Conservation (phyloP, 2,329 filamentous ascomycete genomes). For the Cordyceps javanica region DNA sequence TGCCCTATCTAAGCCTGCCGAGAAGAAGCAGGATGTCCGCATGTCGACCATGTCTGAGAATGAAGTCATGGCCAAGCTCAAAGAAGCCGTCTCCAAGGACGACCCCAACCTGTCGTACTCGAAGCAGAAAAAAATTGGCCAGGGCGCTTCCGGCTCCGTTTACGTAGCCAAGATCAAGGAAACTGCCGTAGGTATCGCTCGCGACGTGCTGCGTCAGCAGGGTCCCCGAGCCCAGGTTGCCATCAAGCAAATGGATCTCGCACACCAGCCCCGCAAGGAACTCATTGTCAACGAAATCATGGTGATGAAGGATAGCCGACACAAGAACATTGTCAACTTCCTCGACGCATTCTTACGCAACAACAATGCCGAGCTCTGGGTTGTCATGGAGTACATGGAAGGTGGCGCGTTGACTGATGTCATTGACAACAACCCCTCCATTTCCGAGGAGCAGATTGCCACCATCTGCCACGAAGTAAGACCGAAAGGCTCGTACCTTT, state of each 20-base stretch:
- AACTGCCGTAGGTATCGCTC: slow-evolving; percentile 76
- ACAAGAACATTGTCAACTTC: slow-evolving; percentile 98
- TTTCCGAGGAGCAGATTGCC: slow-evolving; percentile 94
- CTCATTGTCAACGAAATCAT: slow-evolving; percentile 99
- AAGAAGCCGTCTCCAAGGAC: slow-evolving; percentile 91
- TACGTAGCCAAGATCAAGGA: slow-evolving; percentile 97
- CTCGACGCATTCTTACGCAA: slow-evolving; percentile 94
- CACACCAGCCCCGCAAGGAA: slow-evolving; percentile 94
- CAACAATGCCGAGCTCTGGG: slow-evolving; percentile 93
- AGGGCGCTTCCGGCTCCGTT: slow-evolving; percentile 94
- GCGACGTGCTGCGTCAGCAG: slow-evolving; percentile 70
- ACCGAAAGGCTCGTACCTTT: slow-evolving; percentile 10
- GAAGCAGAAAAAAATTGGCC: slow-evolving; percentile 99
- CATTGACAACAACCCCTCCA: slow-evolving; percentile 93
- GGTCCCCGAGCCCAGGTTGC: slow-evolving; percentile 84
- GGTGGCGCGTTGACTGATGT: slow-evolving; percentile 95
- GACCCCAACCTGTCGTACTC: slow-evolving; percentile 93
- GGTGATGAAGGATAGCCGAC: slow-evolving; percentile 99
- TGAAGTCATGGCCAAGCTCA: slow-evolving; percentile 93
- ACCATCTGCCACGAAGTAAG: slow-evolving; percentile 93
- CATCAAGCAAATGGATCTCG: slow-evolving; percentile 99
- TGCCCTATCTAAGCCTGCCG: slow-evolving; percentile 79
- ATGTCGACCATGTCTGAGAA: slow-evolving; percentile 98
- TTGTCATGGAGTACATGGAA: slow-evolving; percentile 99
- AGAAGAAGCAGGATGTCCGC: slow-evolving; percentile 85